A percentile compares a stretch with the other conserved stretches of the same genome.
Conservation (phyloP, 768 basidiomycete species). For the Gautieria morchelliformis region DNA sequence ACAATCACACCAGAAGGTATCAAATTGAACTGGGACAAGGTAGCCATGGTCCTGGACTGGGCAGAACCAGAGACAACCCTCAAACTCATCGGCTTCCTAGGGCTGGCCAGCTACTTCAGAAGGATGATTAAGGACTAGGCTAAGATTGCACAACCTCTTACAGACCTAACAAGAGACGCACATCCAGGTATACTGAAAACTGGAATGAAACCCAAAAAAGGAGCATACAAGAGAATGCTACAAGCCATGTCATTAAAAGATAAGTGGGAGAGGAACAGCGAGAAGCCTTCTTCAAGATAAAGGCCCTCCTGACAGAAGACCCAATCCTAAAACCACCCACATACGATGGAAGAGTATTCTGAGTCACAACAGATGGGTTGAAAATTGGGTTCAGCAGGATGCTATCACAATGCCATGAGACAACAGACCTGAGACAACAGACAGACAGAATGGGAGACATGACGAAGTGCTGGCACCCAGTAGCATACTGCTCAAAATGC, state of each 20-base stretch:
- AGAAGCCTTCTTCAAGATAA: background rate
- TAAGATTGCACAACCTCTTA: slow-evolving; percentile 20
- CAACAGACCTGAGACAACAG: slow-evolving; percentile 14
- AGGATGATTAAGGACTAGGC: slow-evolving; percentile 26
- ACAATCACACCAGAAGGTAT: slow-evolving; percentile 15
- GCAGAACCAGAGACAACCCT: slow-evolving; percentile 19
- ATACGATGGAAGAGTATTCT: background rate
- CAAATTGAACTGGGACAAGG: slow-evolving; percentile 15
- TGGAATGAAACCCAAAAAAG: slow-evolving; percentile 8
- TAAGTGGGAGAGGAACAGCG: background rate
- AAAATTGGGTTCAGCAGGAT: slow-evolving; percentile 25
- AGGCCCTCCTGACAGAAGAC: background rate
- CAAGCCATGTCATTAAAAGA: background rate
- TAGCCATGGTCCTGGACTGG: slow-evolving; percentile 28
- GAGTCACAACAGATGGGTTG: slow-evolving; percentile 13
- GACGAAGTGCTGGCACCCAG: too few relatives aligned
- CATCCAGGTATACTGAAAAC: slow-evolving; percentile 13
- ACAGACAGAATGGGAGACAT: slow-evolving; percentile 8
- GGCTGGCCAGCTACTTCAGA: slow-evolving; percentile 27
- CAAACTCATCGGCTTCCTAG: slow-evolving; percentile 26
- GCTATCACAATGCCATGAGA: slow-evolving; percentile 18
- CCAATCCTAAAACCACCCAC: background rate
- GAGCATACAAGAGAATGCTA: slow-evolving; percentile 20
- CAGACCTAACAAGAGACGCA: slow-evolving; percentile 17
- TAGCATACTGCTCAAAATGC: slow-evolving; percentile 26